Evolutionary conservation across 2,329 filamentous ascomycete species (phyloP), one percentile per base, ranked within the genome.

Genomic region (Ophiocordyceps camponoti-floridani): DNA sequence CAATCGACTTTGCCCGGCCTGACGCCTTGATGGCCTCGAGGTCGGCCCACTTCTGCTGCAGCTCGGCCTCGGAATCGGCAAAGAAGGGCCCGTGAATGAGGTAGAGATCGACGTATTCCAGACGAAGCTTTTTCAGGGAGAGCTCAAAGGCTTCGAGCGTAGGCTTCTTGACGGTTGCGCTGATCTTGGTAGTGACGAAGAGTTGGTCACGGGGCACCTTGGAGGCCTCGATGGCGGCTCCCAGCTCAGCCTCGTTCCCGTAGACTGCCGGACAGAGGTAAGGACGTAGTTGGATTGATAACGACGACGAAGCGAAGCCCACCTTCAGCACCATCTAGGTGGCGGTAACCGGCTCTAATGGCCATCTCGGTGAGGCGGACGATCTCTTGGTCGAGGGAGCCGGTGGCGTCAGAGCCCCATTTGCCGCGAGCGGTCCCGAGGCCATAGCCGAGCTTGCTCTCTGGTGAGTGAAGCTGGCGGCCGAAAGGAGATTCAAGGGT

Each of bases 271-370:
- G 10, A 3, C 6, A 26, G 6, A 2, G 38, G 23, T 42, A 2
- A 18, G n/a, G 26, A 16, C n/a, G 13, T n/a, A 4, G 13, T 11
- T 18, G 18, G 8, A 31, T 7, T 7, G 16, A 23, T 12, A 16
- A 23, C 4, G 16, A 38, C 10, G 37, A 4, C 1, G 13, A 8
- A 23, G 19, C 9, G 14, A 11, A 19, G 50, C 61, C 46, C 56
- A 79, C 78, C 63, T 65, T 88, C 78, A 18, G 84, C 84, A 40
- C 82, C 76, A 58, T 89, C 84, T 3, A 88, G 67, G 54, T 88
- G 82, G 47, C 70, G 69, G 58, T 79, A 87, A 23, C 80, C 82
- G n/a, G 75, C 60, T 45, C 73, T 70, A 53, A 86, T 79, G 30
- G 83, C 82, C 50, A 63, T 69, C 46, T 80, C 72, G 40, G 70